Evolutionary conservation across 495 filamentous ascomycete genomes (phyloP), one percentile per base, ranked within the genome.

Genomic region (Lasiosphaeria miniovina): DNA sequence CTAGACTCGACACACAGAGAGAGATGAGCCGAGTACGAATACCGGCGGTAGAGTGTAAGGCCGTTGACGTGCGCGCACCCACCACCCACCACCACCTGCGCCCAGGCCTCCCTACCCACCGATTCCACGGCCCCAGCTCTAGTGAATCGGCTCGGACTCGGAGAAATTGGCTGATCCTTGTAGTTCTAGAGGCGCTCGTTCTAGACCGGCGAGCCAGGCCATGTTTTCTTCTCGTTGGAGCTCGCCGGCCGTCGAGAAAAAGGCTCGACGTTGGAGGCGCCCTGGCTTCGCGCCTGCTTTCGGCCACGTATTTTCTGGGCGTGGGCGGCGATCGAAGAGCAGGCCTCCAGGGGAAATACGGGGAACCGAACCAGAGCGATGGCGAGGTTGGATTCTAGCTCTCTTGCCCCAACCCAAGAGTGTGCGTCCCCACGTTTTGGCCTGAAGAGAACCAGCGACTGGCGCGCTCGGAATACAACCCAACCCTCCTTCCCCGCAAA

Each of bases 401-500:
- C 49, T 54, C 45, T 36, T 43, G 57, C 15, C 43, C 43, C 43
- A 46, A 41, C 7, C 8, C 38, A 41, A 38, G 46, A 40, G 55
- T 12, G 10, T n/a, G 15, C 17, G 52, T 55, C 57, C 57, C 64
- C 57, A 56, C 46, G 64, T 64, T 64, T 59, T 61, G 55, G 15
- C 34, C 50, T 49, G 36, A 24, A 24, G 55, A 56, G 57, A 61
- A 51, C 58, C 4, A 56, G 54, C 55, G 24, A 24, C 24, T 24
- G 24, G 24, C 24, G 2, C 24, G 2, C 45, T 52, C 63, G 60
- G 61, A 65, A 66, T 62, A 53, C 61, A 62, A 68, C 64, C 58
- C 54, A 64, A 63, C 33, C 54, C 61, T 57, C 9, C 55, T 61
- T 59, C 63, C 60, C 64, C 66, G 53, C 55, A 62, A 64, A 63